Base-by-base conservation (phyloP, 805 yeast genomes). In the Nematodospora valgi region DNA sequence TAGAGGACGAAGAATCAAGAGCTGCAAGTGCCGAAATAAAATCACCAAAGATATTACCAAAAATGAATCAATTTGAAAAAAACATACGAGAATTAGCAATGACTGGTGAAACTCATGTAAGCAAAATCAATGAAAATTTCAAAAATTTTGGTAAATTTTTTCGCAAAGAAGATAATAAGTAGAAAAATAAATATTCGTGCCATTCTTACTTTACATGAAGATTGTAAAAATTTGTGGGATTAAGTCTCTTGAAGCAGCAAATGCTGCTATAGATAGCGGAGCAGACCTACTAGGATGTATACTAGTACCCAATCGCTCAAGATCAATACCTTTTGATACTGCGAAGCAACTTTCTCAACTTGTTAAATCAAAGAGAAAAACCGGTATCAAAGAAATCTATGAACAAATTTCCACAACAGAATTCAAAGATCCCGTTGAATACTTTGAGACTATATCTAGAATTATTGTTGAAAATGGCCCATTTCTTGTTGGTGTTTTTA, bases 201-300 rank as follows among this genome's bases (percentile, higher is more conserved):
- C 26, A 12, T n/a, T n/a, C n/a, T n/a, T n/a, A n/a, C n/a, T n/a
- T n/a, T n/a, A 14, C 15, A 14, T 49, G 26, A 52, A 51, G 40
- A 25, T 86, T n/a, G 83, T 84, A 4, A 91, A 91, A 52, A 78
- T 91, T 4, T 91, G 98, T 56, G 98, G 98, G 0, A 54, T 91
- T 15, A 74, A 75, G 45, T 68, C 82, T 2, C 53, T 59, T 0
- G 82, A 79, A 30, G 86, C 86, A 0, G 97, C 96, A 0, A 41
- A 58, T n/a, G 51, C 48, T 4, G 96, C 96, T 0, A 59, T 88
- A 0, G 75, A 72, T 0, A 43, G 66, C 5, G 94, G 94, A 0
- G 89, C 97, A 0, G 76, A 83, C 44, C 56, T 86, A 26, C 49
- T 91, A 2, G 98, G 98, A 1, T 76, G 86, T 46, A 93, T 93